These are phyloP conservation scores for Chlorella sp. DNA, from an alignment of 139 green algal species.

Conservation along the genomic window DNA sequence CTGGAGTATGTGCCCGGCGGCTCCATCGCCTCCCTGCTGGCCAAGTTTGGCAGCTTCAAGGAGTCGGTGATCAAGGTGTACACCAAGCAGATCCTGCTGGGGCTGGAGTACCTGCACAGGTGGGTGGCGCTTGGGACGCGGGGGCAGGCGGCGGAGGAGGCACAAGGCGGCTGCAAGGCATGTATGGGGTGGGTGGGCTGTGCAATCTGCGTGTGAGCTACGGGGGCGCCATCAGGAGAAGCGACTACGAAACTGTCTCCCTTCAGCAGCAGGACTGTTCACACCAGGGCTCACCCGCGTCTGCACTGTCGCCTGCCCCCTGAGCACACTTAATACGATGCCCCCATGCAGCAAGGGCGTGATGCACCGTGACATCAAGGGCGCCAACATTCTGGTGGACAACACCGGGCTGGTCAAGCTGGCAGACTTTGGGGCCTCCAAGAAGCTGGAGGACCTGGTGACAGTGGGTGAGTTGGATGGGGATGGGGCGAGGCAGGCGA, in stretches of 20 bases:
- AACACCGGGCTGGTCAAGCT: conserved; percentile 92
- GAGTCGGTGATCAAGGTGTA: conserved; percentile 76
- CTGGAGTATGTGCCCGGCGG: conserved; percentile 96
- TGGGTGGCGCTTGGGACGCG: not conserved
- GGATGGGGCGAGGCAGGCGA: not conserved
- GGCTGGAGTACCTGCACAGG: conserved; percentile 94
- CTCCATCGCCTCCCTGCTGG: conserved; percentile 90
- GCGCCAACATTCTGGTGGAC: conserved; percentile 97
- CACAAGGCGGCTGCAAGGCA: not conserved
- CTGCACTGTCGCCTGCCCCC: not conserved
- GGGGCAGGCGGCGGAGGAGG: no score
- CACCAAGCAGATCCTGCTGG: conserved; percentile 80
- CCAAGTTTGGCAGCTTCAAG: conserved; percentile 82
- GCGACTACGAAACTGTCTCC: not conserved
- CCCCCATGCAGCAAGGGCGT: conserved; percentile 62
- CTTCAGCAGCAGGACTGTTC: not conserved
- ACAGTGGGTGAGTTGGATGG: conserved; percentile 67
- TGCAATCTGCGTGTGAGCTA: not conserved
- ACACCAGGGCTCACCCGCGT: not conserved
- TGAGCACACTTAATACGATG: not conserved
- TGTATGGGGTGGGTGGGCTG: not conserved
- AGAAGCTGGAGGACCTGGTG: conserved; percentile 92
- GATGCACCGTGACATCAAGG: conserved; percentile 97
- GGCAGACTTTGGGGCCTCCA: conserved; percentile 95
- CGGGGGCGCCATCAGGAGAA: not conserved